Conservation (phyloP, 2,329 filamentous ascomycete genomes). For the Teratosphaeria nubilosa region DNA sequence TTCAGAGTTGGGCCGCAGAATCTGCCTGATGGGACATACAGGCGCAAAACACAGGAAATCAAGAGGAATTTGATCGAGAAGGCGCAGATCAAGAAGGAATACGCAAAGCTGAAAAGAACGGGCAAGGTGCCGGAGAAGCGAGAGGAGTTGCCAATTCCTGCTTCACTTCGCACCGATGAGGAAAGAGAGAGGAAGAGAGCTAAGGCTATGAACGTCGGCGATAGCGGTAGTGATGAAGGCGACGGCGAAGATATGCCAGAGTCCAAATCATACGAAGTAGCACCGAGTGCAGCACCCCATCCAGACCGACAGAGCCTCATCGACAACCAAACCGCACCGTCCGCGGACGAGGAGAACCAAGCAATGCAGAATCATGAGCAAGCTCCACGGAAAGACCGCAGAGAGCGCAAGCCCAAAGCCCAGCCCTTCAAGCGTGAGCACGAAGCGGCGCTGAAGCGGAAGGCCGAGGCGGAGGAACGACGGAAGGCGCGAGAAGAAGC, state of each 20-base stretch:
- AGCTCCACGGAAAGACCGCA: slow-evolving; percentile 18
- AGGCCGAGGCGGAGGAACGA: slow-evolving; percentile 55
- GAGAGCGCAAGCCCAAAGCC: slow-evolving; percentile 31
- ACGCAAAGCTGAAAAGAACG: slow-evolving; percentile 72
- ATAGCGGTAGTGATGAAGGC: slow-evolving; percentile 12
- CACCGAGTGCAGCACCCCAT: slow-evolving; percentile 38
- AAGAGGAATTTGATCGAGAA: slow-evolving; percentile 84
- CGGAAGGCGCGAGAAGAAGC: slow-evolving; percentile 52
- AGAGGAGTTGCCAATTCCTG: slow-evolving; percentile 21
- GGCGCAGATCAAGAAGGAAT: slow-evolving; percentile 86
- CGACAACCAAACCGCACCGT: background rate
- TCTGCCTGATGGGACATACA: slow-evolving; percentile 79
- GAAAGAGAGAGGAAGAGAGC: background rate
- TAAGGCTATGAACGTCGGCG: slow-evolving; percentile 11
- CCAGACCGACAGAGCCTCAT: slow-evolving; percentile 26
- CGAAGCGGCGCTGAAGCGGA: slow-evolving; percentile 40
- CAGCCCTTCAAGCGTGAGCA: slow-evolving; percentile 35
- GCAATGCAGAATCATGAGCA: background rate
- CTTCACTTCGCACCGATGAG: slow-evolving; percentile 15
- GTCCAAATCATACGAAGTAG: slow-evolving; percentile 12
- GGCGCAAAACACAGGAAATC: slow-evolving; percentile 78
- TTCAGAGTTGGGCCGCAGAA: slow-evolving; percentile 85
- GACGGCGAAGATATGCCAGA: background rate
- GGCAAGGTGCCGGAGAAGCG: slow-evolving; percentile 14
- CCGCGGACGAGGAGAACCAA: slow-evolving; percentile 1